Conservation (phyloP, 179 eudicot genomes). For the Gypsophila paniculata region DNA sequence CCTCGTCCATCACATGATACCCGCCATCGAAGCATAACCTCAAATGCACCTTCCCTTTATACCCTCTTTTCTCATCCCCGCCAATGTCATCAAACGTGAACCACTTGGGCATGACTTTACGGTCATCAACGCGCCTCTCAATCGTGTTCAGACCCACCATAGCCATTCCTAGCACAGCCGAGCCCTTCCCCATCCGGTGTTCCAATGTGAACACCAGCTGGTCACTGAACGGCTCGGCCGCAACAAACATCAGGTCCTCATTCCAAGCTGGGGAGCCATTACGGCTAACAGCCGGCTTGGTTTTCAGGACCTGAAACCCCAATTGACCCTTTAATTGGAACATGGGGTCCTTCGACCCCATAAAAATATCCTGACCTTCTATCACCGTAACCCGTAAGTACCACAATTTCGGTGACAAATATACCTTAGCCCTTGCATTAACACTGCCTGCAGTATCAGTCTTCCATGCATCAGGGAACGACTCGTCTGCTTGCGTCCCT, state of each 20-base stretch:
- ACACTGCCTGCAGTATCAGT: slow-evolving; percentile 61
- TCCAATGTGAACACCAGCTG: slow-evolving; percentile 47
- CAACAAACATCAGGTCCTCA: slow-evolving; percentile 77
- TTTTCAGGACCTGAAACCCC: slow-evolving; percentile 65
- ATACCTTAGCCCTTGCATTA: slow-evolving; percentile 60
- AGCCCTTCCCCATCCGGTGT: slow-evolving; percentile 50
- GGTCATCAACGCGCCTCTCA: slow-evolving; percentile 87
- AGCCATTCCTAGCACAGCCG: slow-evolving; percentile 42
- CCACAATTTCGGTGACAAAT: slow-evolving; percentile 88
- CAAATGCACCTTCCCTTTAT: slow-evolving; percentile 71
- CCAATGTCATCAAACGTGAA: slow-evolving; percentile 50
- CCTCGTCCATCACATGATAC: slow-evolving; percentile 95
- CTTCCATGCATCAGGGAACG: slow-evolving; percentile 87
- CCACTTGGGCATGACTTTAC: slow-evolving; percentile 66
- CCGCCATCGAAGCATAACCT: slow-evolving; percentile 91
- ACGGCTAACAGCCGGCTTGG: slow-evolving; percentile 41
- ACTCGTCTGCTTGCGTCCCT: slow-evolving; percentile 94
- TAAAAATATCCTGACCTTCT: slow-evolving; percentile 70
- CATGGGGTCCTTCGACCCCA: slow-evolving; percentile 33
- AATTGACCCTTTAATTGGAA: slow-evolving; percentile 65
- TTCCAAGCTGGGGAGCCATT: slow-evolving; percentile 74
- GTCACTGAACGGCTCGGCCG: slow-evolving; percentile 78
- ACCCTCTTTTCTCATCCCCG: slow-evolving; percentile 34
- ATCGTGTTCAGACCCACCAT: slow-evolving; percentile 50
- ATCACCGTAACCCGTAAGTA: slow-evolving; percentile 61